Percentiles rank a stretch among this genome's conserved stretches.
Evolutionary conservation across 1,284 basidiomycete genomes (phyloP).

Genomic region (Stygiomarasmius scandens): DNA sequence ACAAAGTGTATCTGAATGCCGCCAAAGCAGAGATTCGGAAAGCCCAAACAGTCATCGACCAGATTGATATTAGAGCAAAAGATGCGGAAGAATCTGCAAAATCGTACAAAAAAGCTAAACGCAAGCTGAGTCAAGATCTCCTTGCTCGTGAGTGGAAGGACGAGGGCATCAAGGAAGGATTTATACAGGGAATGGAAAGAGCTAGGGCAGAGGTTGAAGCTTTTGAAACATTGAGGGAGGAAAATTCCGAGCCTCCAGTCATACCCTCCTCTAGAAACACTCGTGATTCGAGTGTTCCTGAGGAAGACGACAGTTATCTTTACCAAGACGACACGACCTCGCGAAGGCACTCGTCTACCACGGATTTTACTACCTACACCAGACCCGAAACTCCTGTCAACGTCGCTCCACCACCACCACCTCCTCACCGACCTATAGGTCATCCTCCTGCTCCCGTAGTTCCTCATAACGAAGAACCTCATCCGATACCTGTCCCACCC

Average conservation of each 20-base stretch:
- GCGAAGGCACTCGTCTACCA: neutral
- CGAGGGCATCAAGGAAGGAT: neutral
- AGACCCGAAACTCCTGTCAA: neutral
- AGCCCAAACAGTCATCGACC: neutral
- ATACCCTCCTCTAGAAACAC: neutral
- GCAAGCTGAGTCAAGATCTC: neutral
- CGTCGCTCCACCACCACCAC: neutral
- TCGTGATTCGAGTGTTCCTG: neutral
- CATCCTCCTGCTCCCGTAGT: neutral
- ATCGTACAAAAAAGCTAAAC: neutral
- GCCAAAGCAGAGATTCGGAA: slow-evolving; percentile 5
- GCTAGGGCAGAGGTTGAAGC: neutral
- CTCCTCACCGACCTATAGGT: neutral
- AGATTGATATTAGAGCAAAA: neutral
- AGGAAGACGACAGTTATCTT: neutral
- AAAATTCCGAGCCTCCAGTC: neutral
- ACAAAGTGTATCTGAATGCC: neutral
- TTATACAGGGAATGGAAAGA: neutral
- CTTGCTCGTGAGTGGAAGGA: neutral
- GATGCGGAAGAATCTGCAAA: neutral
- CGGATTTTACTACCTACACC: neutral
- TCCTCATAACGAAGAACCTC: neutral
- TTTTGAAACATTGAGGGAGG: neutral
- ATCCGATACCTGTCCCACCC: neutral
- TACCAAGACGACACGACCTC: neutral